Conservation (phyloP, 768 basidiomycete genomes). For the Phylloporus rhodoxanthus region DNA sequence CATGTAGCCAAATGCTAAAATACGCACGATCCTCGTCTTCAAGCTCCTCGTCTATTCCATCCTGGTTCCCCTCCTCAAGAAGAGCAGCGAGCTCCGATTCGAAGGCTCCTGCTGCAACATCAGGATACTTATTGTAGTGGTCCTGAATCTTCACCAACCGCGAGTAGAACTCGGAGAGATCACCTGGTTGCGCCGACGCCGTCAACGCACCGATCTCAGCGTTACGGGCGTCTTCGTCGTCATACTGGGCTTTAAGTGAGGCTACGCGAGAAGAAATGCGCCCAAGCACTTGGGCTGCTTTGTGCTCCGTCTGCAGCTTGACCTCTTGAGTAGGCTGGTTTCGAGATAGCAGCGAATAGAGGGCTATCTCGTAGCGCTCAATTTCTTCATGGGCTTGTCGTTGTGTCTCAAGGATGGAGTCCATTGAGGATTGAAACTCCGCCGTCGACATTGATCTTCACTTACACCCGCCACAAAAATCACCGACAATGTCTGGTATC, state of each 20-base stretch:
- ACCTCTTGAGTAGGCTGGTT: conserved; percentile 56
- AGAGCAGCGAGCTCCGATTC: conserved; percentile 78
- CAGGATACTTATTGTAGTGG: conserved; percentile 94
- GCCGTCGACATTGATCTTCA: conserved; percentile 28
- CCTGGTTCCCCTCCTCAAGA: conserved; percentile 70
- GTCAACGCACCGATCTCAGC: conserved; percentile 63
- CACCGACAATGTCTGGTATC: conserved; percentile 69
- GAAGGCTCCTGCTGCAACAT: conserved; percentile 74
- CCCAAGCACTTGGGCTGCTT: conserved; percentile 82
- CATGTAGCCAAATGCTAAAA: neutral
- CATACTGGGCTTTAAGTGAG: conserved; percentile 66
- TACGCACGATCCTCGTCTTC: conserved; percentile 86
- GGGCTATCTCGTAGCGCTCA: conserved; percentile 83
- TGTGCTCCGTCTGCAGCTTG: conserved; percentile 76
- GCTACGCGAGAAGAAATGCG: conserved; percentile 67
- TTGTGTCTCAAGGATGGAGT: conserved; percentile 90
- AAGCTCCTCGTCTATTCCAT: conserved; percentile 57
- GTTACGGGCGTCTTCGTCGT: conserved; percentile 68
- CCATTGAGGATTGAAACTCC: conserved; percentile 72
- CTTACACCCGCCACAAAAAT: conserved; percentile 28
- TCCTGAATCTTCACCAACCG: conserved; percentile 95
- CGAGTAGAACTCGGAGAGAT: conserved; percentile 92
- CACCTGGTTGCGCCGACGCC: conserved; percentile 50
- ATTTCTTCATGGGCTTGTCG: conserved; percentile 94
- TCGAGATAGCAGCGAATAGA: conserved; percentile 77